Evolutionary conservation across 2,329 filamentous ascomycete species (phyloP), one percentile per base, ranked within the genome.

Genomic region (Arthrinium phaeospermum): DNA sequence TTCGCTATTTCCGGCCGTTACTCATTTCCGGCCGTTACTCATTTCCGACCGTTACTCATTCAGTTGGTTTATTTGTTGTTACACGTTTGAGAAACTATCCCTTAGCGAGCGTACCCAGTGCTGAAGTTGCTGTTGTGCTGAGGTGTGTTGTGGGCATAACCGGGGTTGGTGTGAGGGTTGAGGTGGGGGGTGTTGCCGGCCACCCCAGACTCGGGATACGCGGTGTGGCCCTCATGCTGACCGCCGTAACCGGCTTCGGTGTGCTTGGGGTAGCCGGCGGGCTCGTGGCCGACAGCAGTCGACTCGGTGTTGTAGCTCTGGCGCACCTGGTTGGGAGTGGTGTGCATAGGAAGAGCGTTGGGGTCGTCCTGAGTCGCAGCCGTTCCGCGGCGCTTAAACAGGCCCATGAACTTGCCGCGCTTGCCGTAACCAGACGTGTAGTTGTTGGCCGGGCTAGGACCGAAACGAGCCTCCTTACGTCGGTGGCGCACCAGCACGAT

Each of bases 401-500:
- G 78, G 61, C 80, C 77, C 67, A 83, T 79, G 67, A 81, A 70
- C 24, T 81, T 80, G 44, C 75, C 67, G 22, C 76, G 73, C n/a
- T 61, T 72, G 64, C 77, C 81, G 72, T 80, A 80, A 47, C 82
- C 82, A 1, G 81, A 81, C 13, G 82, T 83, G 77, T 83, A 83
- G 78, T 81, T 79, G 77, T 84, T 85, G 69, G 78, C 80, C 3
- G 84, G 83, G 69, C 80, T 80, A 16, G 83, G 83, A 68, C 83
- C 84, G 74, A 83, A 82, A 46, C 81, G 78, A 73, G 78, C 74
- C 76, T 85, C 83, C 79, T 83, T 84, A 83, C 91, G 90, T 85
- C 93, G 92, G 81, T 93, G 87, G 73, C 91, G 90, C 77, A 89
- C 89, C 67, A 96, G 88, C 69, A 88, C 85, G 69, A 94, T 75